A percentile compares a stretch with the other conserved stretches of the same genome.
These are phyloP conservation scores for Eutypa lata DNA, from an alignment of 2,329 filamentous ascomycete genomes.

Conservation along the genomic window DNA sequence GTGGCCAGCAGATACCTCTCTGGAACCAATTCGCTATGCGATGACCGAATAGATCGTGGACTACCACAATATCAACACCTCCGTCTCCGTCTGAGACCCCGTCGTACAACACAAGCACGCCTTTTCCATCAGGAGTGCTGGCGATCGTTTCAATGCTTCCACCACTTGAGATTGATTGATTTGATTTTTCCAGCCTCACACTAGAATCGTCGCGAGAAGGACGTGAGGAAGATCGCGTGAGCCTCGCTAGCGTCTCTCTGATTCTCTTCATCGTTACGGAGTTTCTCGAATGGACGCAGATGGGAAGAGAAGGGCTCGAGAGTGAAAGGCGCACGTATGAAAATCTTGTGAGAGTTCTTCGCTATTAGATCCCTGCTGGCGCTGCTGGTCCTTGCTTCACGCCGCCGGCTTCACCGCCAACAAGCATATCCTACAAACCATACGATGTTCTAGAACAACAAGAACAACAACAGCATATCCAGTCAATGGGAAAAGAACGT, in stretches of 20 bases:
- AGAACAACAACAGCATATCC: background rate
- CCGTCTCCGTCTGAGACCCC: conserved; percentile 19
- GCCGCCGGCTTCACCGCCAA: background rate
- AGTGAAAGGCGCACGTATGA: background rate
- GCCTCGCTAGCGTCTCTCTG: conserved; percentile 26
- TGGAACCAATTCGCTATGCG: conserved; percentile 23
- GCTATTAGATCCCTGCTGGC: background rate
- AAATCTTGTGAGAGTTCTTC: background rate
- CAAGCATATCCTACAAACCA: background rate
- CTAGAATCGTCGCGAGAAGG: conserved; percentile 19
- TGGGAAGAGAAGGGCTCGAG: background rate
- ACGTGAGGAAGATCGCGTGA: conserved; percentile 23
- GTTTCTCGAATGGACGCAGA: background rate
- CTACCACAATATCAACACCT: conserved; percentile 27
- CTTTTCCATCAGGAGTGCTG: conserved; percentile 21
- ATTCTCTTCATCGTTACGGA: conserved; percentile 24
- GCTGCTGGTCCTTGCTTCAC: background rate
- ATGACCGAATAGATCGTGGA: conserved; percentile 26
- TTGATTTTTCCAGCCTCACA: conserved; percentile 23
- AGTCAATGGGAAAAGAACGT: background rate
- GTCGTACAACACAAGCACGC: conserved; percentile 23
- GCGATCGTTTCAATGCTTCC: conserved; percentile 23
- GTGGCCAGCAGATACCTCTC: conserved; percentile 26
- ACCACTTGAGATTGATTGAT: conserved; percentile 24
- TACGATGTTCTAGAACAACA: background rate